Evolutionary conservation across 352 stramenopile genomes (phyloP).

Genomic region (Phytophthora macrochlamydospora): DNA sequence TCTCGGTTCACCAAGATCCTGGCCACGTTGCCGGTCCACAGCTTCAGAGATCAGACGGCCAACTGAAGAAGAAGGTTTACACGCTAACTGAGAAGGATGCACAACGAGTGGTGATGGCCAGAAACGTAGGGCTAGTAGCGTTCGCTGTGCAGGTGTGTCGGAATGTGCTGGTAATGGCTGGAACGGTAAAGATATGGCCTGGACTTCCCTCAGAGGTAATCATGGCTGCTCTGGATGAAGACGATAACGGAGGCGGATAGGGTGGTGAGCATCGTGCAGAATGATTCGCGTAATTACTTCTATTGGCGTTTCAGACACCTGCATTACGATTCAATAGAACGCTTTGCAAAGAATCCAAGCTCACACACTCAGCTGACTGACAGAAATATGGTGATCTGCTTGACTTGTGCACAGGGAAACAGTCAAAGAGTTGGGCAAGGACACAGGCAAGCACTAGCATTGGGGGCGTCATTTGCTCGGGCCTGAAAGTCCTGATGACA

Average conservation of each 20-base stretch:
- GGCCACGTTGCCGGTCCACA: background rate
- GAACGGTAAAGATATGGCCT: background rate
- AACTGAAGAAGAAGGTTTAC: background rate
- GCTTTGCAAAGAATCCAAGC: background rate
- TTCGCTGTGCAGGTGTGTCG: background rate
- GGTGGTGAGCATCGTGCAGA: background rate
- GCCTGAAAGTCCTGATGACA: slow-evolving; percentile 12
- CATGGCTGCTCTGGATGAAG: background rate
- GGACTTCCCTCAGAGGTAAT: background rate
- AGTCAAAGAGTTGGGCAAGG: slow-evolving; percentile 1
- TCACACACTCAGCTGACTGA: background rate
- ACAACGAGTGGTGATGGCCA: background rate
- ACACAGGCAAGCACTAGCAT: slow-evolving; percentile 2
- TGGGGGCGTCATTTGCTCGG: slow-evolving; percentile 5
- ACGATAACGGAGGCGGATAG: background rate
- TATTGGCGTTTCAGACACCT: background rate
- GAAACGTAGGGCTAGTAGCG: background rate
- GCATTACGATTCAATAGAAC: background rate
- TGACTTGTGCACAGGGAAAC: slow-evolving; percentile 10
- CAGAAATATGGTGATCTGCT: background rate
- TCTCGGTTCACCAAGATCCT: too few relatives aligned
- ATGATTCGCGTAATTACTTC: background rate
- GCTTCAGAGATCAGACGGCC: background rate
- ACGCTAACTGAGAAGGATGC: background rate
- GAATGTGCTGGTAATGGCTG: background rate